Evolutionary conservation across 177 flowering plant genomes (phyloP).

Genomic region (Vitis hybrid): DNA sequence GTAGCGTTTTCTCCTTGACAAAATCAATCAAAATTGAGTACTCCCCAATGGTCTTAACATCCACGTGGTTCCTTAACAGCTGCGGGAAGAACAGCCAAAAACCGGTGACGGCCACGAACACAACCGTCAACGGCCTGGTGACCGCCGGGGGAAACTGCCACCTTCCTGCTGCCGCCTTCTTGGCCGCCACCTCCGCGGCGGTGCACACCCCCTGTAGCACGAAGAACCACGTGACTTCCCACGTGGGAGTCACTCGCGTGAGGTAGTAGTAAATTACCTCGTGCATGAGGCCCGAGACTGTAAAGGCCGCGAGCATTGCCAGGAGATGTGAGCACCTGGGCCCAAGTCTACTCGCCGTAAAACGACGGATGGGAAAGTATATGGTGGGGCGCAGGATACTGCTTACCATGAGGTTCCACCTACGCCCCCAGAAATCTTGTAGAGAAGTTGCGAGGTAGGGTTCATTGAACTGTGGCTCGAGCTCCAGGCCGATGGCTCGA

Average conservation of each 20-base stretch:
- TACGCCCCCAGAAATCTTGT: constrained; percentile 51
- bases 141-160: constrained; percentile 25
- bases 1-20: constrained; percentile 5
- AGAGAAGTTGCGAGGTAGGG: constrained; percentile 47
- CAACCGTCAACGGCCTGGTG: constrained; percentile 25
- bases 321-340: constrained; percentile 10
- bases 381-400: constrained; percentile 37
- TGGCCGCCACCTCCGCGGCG: constrained; percentile 28
- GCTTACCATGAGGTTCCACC: constrained; percentile 55
- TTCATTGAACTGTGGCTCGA: constrained; percentile 39
- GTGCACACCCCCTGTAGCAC: constrained; percentile 34
- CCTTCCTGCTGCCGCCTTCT: constrained; percentile 17
- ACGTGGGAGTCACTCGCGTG: constrained; percentile 34
- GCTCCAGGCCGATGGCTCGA: constrained; percentile 24
- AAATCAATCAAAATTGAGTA: constrained; percentile 10
- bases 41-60: constrained; percentile 22
- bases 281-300: constrained; percentile 46
- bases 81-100: constrained; percentile 42
- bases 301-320: constrained; percentile 25
- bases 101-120: constrained; percentile 32
- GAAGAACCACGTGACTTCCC: constrained; percentile 50
- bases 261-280: constrained; percentile 33
- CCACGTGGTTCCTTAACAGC: constrained; percentile 24
- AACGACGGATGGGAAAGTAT: constrained; percentile 23
- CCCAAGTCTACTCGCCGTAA: background rate